Conservation (phyloP, 306 rosid genomes). For the Cucurbita maxima region DNA sequence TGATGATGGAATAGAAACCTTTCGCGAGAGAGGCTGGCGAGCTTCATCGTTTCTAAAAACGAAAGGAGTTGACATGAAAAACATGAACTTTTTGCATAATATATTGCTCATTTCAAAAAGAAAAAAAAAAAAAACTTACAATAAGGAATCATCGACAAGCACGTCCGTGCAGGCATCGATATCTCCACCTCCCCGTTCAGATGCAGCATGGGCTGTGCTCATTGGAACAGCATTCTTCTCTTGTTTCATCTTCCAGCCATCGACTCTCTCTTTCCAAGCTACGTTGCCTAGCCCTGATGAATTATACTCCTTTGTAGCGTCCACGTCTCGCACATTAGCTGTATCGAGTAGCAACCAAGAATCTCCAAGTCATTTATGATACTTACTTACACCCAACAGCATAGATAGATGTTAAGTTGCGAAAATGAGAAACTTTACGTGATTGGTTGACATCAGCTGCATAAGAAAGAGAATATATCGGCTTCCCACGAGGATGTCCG, state of each 20-base stretch:
- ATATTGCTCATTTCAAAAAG: not conserved
- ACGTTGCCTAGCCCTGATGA: conserved; percentile 72
- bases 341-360: conserved; percentile 15
- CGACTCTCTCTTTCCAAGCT: conserved; percentile 99
- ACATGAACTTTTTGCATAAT: not conserved
- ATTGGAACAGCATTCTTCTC: conserved; percentile 68
- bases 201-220: conserved; percentile 84
- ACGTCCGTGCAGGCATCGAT: conserved; percentile 92
- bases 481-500: conserved; percentile 52
- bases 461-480: conserved; percentile 45
- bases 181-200: conserved; percentile 91
- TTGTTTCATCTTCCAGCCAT: conserved; percentile 99
- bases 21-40: conserved; percentile 88
- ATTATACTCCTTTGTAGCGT: conserved; percentile 41
- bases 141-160: conserved; percentile 66
- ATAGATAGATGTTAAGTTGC: not conserved
- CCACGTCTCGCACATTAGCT: conserved; percentile 66
- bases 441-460: conserved; percentile 67
- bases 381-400: conserved; percentile 6
- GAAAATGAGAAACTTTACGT: conserved; percentile 25
- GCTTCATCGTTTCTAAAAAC: conserved; percentile 81
- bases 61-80: not conserved
- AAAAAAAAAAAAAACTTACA: conserved; percentile 52
- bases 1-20: conserved; percentile 89
- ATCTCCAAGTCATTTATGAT: conserved; percentile 14